Evolutionary conservation across 2,329 filamentous ascomycete genomes (phyloP), one percentile per base, ranked within the genome.

Genomic region (Beauveria australis): DNA sequence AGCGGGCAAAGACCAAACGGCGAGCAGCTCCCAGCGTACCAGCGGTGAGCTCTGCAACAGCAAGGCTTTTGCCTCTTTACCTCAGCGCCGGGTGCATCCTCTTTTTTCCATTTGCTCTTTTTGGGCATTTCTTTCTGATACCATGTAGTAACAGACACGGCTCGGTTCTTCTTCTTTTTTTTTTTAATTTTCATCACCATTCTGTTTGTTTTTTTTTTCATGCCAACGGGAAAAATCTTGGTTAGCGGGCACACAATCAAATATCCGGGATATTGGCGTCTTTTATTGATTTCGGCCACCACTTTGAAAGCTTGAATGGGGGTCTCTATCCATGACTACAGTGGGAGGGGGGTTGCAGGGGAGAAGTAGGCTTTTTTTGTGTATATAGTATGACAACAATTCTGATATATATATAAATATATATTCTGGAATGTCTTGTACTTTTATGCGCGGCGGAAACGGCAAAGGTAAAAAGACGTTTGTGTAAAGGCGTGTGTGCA

Each of bases 11-110:
- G 46, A 22, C 48, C 53, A 5, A 61, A 67, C 22, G 67, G 64
- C 48, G 74, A 76, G 60, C 74, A 76, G 54, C 62, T 76, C 16
- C 74, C 74, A 18, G 74, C 74, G 22, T 76, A 76, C 61, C 71
- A 73, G 63, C 72, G 72, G 64, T 76, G 64, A 75, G 33, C 1
- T 47, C 44, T 24, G 9, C 33, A 22, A 12, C 44, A 19, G 26
- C 18, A 22, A 22, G 22, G 22, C 40, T 24, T 53, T 18, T 33
- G 30, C 30, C 30, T 33, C 30, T 33, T 33, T 14, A 5, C 30
- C 30, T 5, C 30, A 14, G 30, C 30, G 10, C 10, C 30, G 10
- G 30, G 4, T 5, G 10, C 30, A 33, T 14, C 4, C 10, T 5
- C 10, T 12, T 3, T 33, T 33, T 33, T 2, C 30, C 4, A 33